Evolutionary conservation across 345 rosid genomes (phyloP), one percentile per base, ranked within the genome.

Genomic region (Firmiana major): DNA sequence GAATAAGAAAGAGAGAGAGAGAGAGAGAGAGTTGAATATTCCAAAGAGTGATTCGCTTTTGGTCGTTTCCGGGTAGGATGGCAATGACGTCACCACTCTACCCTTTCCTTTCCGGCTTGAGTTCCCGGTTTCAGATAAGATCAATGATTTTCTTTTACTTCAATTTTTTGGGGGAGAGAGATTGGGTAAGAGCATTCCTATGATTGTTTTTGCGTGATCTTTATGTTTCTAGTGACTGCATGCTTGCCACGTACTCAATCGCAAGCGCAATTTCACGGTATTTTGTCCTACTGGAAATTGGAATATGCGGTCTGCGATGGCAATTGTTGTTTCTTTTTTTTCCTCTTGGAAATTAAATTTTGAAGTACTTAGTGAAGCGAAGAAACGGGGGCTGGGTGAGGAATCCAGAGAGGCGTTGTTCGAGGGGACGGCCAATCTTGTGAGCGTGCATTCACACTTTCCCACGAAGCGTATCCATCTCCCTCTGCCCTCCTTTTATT

Each of bases 11-110:
- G 71, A 31, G 69, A 73, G 75, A 43, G 68, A 46, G 76, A 63
- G 60, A 57, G 7, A 58, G 77, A 43, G 73, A 54, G 80, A 51
- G 66, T 69, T 85, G 91, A 86, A 88, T 86, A 85, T 86, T 86
- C 87, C 75, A 75, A 68, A 62, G 75, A 13, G 70, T 57, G 85
- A 86, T 86, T 83, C 89, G 68, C n/a, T 63, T 81, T 83, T 88
- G 75, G 85, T 79, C 85, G 78, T 71, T 64, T 79, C 70, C 59
- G 36, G 69, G 71, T 75, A 77, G 71, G 84, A 86, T 85, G 90
- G 87, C 81, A 73, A 31, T 78, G 80, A 72, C 84, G 79, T 85
- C 85, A 81, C 24, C 59, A 0, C 28, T 57, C 28, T 10, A 0
- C 28, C 21, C 28, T 10, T 19, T 16, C 11, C 1, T 60, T 53